Evolutionary conservation across 1,284 basidiomycete genomes (phyloP), one percentile per base, ranked within the genome.

Genomic region (Tilletiaria anomala): DNA sequence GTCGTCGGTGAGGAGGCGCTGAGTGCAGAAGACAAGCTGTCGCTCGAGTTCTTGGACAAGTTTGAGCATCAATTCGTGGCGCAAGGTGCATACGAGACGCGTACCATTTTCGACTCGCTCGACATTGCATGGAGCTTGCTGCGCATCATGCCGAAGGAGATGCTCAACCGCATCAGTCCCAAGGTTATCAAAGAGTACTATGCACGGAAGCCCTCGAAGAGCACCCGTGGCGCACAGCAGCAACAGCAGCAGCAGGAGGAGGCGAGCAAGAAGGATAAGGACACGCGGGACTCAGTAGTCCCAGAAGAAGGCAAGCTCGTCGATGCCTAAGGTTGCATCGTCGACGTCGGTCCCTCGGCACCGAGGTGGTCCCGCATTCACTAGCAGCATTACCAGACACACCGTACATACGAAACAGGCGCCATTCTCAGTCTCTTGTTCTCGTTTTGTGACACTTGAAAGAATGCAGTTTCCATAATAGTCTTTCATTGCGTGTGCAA

Each of bases 1-100:
- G 93, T 97, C 36, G 93, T 99, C 37, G 93, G 93, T 67, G 93
- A 97, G 70, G 93, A 97, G 69, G 91, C 93, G 5, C 71, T 97
- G 54, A 87, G 83, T 23, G 72, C 79, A 0, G 91, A 96, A 69
- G 91, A 96, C 47, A 62, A 58, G 47, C 45, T 63, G 34, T 56
- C 56, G 18, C 54, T 59, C 36, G 56, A 65, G 46, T 65, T 65
- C 43, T 53, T 65, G 53, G 55, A 62, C 21, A 53, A 54, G 42
- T 67, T 68, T 36, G 65, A 68, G 41, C 40, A 47, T 36, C 56
- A 58, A 39, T 68, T 68, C 37, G 61, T 67, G 35, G 53, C 56
- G 29, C 65, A 67, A 83, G 86, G 88, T 44, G 76, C 83, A 16
- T 94, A 94, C 70, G 93, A 97, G 72, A 81, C 87, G 38, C 79